phyloP scores from a whole-genome alignment of 2,329 filamentous ascomycete genomes.

The Raffaelea ambrosiae region DNA sequence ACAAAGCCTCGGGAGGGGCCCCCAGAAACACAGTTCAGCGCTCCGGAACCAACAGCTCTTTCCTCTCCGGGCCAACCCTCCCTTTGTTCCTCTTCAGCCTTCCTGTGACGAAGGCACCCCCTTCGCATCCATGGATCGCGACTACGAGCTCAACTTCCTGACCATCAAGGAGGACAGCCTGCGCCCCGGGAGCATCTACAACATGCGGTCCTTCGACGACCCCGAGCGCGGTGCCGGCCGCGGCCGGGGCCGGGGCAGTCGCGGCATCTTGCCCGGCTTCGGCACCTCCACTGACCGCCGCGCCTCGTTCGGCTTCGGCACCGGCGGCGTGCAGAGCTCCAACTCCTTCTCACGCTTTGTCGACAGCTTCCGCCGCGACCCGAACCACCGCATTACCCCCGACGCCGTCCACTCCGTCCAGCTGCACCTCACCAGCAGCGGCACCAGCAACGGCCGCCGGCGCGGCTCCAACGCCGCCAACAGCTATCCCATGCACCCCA shows the following conservation, averaged over 20 bases:
- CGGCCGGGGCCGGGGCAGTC: background rate
- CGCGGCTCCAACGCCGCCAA: background rate
- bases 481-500: constrained; percentile 12
- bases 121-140: constrained; percentile 12
- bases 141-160: constrained; percentile 15
- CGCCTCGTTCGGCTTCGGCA: constrained; percentile 11
- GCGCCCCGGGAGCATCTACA: constrained; percentile 10
- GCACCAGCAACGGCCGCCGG: background rate
- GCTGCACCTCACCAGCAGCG: background rate
- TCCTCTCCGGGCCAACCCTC: too few relatives aligned
- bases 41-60: too few relatives aligned
- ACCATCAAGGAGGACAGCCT: constrained; percentile 16
- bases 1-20: too few relatives aligned
- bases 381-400: constrained; percentile 38
- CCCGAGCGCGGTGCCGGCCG: constrained; percentile 10
- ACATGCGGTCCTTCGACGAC: constrained; percentile 13
- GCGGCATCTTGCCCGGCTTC: background rate
- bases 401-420: constrained; percentile 24
- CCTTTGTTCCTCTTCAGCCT: too few relatives aligned
- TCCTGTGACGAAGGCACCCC: constrained; percentile 1
- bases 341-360: constrained; percentile 30
- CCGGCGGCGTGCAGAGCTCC: constrained; percentile 1
- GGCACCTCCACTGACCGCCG: constrained; percentile 4
- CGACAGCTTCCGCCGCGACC: constrained; percentile 57
- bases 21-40: too few relatives aligned